phyloP scores from a whole-genome alignment of 345 rosid species.

The Excoecaria cochinchinensis region DNA sequence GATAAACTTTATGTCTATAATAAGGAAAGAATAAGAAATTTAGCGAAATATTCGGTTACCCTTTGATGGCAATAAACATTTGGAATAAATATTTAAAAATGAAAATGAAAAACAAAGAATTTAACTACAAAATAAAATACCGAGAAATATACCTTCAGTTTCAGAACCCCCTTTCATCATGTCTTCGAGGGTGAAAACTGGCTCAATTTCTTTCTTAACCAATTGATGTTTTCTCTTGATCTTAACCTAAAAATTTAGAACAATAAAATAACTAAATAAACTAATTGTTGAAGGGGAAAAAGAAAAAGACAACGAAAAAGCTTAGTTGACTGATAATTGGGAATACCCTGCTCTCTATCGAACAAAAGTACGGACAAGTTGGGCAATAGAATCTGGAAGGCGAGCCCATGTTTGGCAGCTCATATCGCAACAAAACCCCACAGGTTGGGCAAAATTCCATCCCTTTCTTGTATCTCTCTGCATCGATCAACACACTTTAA shows the following conservation, averaged over 20 bases:
- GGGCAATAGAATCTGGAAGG: constrained; percentile 53
- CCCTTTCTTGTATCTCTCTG: constrained; percentile 4
- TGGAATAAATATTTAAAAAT: not conserved
- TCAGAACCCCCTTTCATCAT: constrained; percentile 32
- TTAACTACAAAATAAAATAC: too few species aligned
- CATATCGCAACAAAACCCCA: constrained; percentile 49
- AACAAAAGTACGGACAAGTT: constrained; percentile 52
- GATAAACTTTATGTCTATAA: not conserved
- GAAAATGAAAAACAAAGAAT: too few species aligned
- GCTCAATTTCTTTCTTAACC: constrained; percentile 51
- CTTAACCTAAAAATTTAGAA: constrained; percentile 39
- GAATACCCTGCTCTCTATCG: constrained; percentile 40
- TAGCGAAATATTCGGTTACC: not conserved
- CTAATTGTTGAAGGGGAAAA: not conserved
- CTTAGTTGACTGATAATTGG: not conserved
- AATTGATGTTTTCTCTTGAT: constrained; percentile 50
- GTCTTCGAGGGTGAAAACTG: constrained; percentile 52
- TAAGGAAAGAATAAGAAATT: too few species aligned
- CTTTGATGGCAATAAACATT: not conserved
- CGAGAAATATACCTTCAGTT: constrained; percentile 40
- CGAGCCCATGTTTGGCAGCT: constrained; percentile 41
- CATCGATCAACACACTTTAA: not conserved
- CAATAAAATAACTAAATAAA: too few species aligned
- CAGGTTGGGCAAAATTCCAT: constrained; percentile 72
- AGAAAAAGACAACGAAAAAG: not conserved